Evolutionary conservation across 306 rosid genomes (phyloP).

Genomic region (Coriaria nepalensis): DNA sequence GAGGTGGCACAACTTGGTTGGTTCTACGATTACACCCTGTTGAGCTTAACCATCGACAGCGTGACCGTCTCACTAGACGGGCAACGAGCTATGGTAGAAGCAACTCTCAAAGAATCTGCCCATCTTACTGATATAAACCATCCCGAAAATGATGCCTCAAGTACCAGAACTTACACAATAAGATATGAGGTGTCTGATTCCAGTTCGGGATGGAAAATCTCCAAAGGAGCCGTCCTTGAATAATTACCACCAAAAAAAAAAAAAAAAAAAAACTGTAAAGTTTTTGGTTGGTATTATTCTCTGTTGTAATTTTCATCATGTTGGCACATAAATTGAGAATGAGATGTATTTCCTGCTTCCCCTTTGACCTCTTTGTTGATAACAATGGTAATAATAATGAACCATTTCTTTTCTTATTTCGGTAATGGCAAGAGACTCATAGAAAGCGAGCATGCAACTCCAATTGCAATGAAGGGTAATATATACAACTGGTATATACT

Average conservation of each 20-base stretch:
- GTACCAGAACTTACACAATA: constrained; percentile 65
- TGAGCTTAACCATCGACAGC: constrained; percentile 65
- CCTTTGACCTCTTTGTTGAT: too few species aligned
- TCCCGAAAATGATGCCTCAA: constrained; percentile 60
- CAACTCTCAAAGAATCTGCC: constrained; percentile 64
- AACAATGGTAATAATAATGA: too few species aligned
- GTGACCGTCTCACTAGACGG: constrained; percentile 77
- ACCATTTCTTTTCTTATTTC: too few species aligned
- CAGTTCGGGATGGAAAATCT: constrained; percentile 75
- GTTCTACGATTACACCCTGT: constrained; percentile 61
- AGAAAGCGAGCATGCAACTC: too few species aligned
- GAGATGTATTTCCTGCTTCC: too few species aligned
- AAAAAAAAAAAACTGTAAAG: neutral
- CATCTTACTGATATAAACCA: constrained; percentile 51
- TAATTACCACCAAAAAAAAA: constrained; percentile 24
- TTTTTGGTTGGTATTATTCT: too few species aligned
- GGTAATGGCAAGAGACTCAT: too few species aligned
- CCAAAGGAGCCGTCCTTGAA: constrained; percentile 84
- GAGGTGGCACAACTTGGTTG: constrained; percentile 81
- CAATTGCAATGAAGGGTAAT: too few species aligned
- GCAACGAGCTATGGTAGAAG: constrained; percentile 72
- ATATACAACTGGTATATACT: too few species aligned
- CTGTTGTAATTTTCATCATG: too few species aligned
- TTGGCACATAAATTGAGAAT: too few species aligned
- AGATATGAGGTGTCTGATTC: constrained; percentile 70